A percentile compares a stretch with the other conserved stretches of the same genome.
Evolutionary conservation across 2,329 filamentous ascomycete species (phyloP).

Genomic region (Pseudogymnoascus sp.): DNA sequence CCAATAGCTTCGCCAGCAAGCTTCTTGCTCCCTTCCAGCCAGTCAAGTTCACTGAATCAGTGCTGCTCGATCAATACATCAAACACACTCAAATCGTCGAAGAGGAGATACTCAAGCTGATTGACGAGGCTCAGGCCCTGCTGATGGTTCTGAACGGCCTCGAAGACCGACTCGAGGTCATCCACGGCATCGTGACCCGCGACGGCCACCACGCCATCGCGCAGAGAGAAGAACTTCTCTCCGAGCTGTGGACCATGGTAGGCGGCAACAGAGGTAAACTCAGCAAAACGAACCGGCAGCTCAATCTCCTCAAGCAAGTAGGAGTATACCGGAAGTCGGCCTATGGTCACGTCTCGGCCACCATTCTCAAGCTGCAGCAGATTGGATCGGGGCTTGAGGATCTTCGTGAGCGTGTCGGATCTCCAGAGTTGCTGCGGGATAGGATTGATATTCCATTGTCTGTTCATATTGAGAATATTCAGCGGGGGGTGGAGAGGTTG

Average conservation of each 20-base stretch:
- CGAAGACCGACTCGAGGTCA: conserved; percentile 62
- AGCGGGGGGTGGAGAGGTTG: conserved; percentile 64
- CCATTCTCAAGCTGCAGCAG: conserved; percentile 65
- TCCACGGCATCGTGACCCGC: conserved; percentile 60
- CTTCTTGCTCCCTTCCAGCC: conserved; percentile 56
- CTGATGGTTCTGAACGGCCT: conserved; percentile 59
- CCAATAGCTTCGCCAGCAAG: conserved; percentile 33
- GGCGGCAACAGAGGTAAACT: conserved; percentile 60
- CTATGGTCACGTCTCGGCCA: conserved; percentile 59
- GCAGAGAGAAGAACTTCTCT: conserved; percentile 59
- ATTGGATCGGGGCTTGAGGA: conserved; percentile 67
- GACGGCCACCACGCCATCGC: conserved; percentile 53
- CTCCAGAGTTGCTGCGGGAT: conserved; percentile 53
- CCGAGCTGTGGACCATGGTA: conserved; percentile 65
- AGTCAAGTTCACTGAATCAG: conserved; percentile 50
- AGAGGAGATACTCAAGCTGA: conserved; percentile 60
- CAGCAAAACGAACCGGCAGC: conserved; percentile 54
- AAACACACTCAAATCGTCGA: conserved; percentile 64
- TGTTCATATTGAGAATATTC: conserved; percentile 70
- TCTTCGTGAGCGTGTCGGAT: conserved; percentile 61
- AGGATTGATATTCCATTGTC: conserved; percentile 53
- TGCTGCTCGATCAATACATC: conserved; percentile 67
- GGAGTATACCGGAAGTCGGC: conserved; percentile 58
- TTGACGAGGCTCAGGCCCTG: conserved; percentile 63
- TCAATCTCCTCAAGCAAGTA: conserved; percentile 60